A percentile compares a stretch with the other conserved stretches of the same genome.
Conservation (phyloP, 495 filamentous ascomycete genomes). For the Lasiosphaeris hirsuta region DNA sequence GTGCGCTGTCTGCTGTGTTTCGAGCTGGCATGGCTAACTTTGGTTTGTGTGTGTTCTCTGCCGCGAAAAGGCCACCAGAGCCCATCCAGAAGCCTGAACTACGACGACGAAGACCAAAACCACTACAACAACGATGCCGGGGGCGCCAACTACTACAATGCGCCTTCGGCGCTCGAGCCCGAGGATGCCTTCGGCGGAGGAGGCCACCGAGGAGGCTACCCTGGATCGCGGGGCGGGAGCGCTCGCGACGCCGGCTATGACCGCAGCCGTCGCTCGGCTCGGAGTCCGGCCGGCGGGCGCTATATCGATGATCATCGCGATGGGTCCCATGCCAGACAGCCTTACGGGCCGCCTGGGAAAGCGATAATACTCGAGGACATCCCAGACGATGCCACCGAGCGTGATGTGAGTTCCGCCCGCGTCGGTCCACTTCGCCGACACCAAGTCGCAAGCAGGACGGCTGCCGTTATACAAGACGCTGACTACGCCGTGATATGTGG, state of each 20-base stretch:
- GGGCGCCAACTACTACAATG: too few species aligned
- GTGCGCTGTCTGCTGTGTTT: neutral
- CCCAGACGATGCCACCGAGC: conserved; percentile 31
- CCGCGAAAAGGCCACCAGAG: conserved; percentile 19
- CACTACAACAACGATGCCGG: conserved; percentile 2
- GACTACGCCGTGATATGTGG: neutral
- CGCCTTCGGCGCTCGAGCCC: too few species aligned
- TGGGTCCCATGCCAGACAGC: neutral
- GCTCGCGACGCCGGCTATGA: too few species aligned
- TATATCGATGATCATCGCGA: too few species aligned
- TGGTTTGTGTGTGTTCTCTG: conserved; percentile 9
- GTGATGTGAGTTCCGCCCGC: conserved; percentile 19
- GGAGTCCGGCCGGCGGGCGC: too few species aligned
- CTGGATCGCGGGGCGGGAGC: too few species aligned
- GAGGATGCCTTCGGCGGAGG: too few species aligned
- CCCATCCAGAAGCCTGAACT: conserved; percentile 28
- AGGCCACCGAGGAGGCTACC: too few species aligned
- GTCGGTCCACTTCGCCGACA: neutral
- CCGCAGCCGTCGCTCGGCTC: too few species aligned
- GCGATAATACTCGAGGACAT: conserved; percentile 23
- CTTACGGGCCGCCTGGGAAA: conserved; percentile 9
- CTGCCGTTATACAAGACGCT: neutral
- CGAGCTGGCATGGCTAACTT: conserved; percentile 30
- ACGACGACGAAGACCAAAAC: conserved; percentile 26
- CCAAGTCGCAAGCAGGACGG: too few species aligned